Evolutionary conservation across 352 stramenopile genomes (phyloP).

Genomic region (Pythium myriotylum): DNA sequence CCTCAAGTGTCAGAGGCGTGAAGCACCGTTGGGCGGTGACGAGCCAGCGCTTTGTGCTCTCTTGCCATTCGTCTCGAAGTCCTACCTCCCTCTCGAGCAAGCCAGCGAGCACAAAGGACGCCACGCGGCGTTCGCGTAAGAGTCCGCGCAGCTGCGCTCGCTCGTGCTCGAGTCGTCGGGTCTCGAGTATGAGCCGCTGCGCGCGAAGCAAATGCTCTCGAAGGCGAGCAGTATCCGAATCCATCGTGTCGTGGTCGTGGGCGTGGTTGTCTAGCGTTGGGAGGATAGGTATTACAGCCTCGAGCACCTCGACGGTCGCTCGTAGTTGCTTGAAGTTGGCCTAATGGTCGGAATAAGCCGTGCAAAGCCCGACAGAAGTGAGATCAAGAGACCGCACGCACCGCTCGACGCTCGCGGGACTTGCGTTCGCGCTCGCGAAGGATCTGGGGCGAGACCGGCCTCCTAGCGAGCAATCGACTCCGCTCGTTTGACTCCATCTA

Average conservation of each 20-base stretch:
- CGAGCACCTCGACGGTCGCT: not conserved
- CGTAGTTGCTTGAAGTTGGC: no score
- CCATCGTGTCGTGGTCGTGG: no score
- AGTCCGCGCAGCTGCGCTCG: slow-evolving; percentile 4
- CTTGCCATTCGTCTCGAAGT: slow-evolving; percentile 3
- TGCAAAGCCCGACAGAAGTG: no score
- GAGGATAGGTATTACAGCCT: slow-evolving; percentile 1
- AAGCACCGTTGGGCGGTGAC: not conserved
- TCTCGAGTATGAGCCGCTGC: not conserved
- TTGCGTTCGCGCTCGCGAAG: no score
- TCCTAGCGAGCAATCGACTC: no score
- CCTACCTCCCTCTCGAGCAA: not conserved
- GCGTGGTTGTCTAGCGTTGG: not conserved
- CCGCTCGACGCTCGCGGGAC: not conserved
- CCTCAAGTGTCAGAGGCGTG: not conserved
- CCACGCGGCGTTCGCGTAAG: slow-evolving; percentile 1
- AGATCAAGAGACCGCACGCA: not conserved
- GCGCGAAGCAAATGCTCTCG: no score
- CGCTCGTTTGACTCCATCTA: no score
- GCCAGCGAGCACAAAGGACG: not conserved
- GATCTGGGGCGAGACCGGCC: no score
- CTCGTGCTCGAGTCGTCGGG: not conserved
- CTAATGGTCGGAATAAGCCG: no score
- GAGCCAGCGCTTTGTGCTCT: not conserved
- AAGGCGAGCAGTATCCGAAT: no score